Percentiles rank a stretch among this genome's conserved stretches.
Evolutionary conservation across 2,329 filamentous ascomycete species (phyloP).

Genomic region (Albophoma yamanashiensis): DNA sequence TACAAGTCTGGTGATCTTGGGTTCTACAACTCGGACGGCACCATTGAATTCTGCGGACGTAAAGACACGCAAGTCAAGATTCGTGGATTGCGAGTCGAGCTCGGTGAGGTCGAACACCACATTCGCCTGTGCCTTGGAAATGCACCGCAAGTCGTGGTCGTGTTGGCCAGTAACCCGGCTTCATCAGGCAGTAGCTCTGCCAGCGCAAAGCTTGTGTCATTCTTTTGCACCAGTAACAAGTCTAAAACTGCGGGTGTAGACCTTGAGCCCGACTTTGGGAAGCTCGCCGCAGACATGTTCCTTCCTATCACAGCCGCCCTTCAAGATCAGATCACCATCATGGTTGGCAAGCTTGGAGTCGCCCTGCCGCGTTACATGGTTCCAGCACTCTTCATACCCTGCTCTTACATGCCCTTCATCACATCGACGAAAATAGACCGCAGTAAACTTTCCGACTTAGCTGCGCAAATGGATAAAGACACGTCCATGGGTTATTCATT

Average conservation of each 20-base stretch:
- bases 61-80: constrained; percentile 9
- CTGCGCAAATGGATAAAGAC: background rate
- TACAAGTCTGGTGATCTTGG: constrained; percentile 5
- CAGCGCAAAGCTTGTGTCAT: background rate
- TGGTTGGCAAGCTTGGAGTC: background rate
- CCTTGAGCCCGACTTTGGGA: background rate
- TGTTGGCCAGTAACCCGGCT: background rate
- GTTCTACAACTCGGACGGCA: constrained; percentile 5
- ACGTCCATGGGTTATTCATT: background rate
- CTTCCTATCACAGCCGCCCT: background rate
- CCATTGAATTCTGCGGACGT: constrained; percentile 5
- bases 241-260: background rate
- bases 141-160: background rate
- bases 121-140: background rate
- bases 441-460: background rate
- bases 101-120: constrained; percentile 8
- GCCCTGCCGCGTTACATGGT: constrained; percentile 8
- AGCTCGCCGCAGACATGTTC: background rate
- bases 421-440: constrained; percentile 9
- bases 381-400: constrained; percentile 4
- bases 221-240: background rate
- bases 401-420: constrained; percentile 6
- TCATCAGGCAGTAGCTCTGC: background rate
- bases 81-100: constrained; percentile 9
- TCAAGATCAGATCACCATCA: background rate